Evolutionary conservation across 352 stramenopile genomes (phyloP).

Genomic region (Globisporangium spiculum): DNA sequence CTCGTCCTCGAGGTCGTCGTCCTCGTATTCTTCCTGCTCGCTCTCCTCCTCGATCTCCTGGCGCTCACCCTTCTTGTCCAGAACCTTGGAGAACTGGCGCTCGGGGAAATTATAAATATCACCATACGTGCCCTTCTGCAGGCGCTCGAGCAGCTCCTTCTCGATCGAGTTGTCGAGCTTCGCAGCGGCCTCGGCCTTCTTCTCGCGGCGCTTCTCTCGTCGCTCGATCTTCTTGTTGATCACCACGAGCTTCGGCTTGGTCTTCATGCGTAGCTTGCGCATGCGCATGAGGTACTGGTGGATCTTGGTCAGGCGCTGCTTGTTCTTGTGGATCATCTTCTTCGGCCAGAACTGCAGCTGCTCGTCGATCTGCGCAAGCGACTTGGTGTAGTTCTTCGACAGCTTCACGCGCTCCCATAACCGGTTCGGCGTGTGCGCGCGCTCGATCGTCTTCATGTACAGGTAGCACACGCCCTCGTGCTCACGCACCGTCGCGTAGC

Average conservation of each 20-base stretch:
- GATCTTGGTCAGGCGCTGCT: conserved; percentile 99
- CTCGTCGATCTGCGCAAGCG: conserved; percentile 92
- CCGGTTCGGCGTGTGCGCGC: conserved; percentile 97
- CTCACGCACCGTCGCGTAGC: conserved; percentile 98
- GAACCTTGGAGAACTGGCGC: conserved; percentile 86
- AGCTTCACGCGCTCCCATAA: conserved; percentile 99
- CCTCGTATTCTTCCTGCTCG: conserved; percentile 66
- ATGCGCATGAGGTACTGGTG: conserved; percentile 99
- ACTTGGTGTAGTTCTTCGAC: conserved; percentile 96
- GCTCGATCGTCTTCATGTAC: conserved; percentile 99
- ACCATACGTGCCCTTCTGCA: conserved; percentile 97
- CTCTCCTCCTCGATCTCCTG: conserved; percentile 93
- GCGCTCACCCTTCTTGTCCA: conserved; percentile 77
- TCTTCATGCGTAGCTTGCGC: conserved; percentile 96
- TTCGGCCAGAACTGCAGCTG: conserved; percentile 98
- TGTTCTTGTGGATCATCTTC: conserved; percentile 97
- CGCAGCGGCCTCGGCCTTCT: conserved; percentile 95
- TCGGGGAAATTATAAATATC: conserved; percentile 99
- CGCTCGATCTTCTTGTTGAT: conserved; percentile 96
- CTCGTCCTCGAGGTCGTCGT: conserved; percentile 64
- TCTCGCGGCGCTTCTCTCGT: conserved; percentile 93
- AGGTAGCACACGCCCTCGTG: conserved; percentile 94
- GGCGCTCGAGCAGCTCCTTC: conserved; percentile 96
- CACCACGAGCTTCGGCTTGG: conserved; percentile 92
- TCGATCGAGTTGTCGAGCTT: conserved; percentile 96